phyloP scores from a whole-genome alignment of 331 rosid species.

The Arachis monticola region DNA sequence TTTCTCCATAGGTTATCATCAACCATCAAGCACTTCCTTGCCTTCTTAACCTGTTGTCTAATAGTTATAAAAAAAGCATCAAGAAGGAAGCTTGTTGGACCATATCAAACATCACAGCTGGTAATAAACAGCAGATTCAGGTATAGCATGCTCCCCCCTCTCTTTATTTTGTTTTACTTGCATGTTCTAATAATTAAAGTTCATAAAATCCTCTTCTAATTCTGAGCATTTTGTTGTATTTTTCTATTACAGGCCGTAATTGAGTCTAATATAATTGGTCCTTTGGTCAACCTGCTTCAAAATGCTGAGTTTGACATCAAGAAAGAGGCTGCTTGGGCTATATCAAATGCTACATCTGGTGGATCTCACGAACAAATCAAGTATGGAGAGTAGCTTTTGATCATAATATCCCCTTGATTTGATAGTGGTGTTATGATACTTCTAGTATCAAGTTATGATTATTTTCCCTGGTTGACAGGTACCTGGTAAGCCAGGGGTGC shows the following conservation, averaged over 20 bases:
- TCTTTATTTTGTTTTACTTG: conserved; percentile 4
- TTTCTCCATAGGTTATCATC: conserved; percentile 70
- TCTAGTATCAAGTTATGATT: background rate
- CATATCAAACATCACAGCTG: conserved; percentile 86
- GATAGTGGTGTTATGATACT: too few species aligned
- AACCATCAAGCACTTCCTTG: conserved; percentile 75
- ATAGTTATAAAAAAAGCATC: conserved; percentile 84
- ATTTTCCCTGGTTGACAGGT: conserved; percentile 49
- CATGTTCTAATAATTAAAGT: background rate
- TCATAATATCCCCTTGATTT: background rate
- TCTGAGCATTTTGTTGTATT: conserved; percentile 42
- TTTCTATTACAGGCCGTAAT: conserved; percentile 55
- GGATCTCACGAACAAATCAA: conserved; percentile 89
- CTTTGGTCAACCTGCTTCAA: conserved; percentile 81
- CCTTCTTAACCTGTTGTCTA: conserved; percentile 61
- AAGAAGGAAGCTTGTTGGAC: conserved; percentile 99
- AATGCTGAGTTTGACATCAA: conserved; percentile 92
- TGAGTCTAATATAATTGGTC: conserved; percentile 63
- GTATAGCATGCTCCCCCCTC: conserved; percentile 35
- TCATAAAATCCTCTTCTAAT: too few species aligned
- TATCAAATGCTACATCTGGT: conserved; percentile 96
- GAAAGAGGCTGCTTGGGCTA: conserved; percentile 98
- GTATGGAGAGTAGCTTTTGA: conserved; percentile 44
- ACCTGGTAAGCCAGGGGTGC: conserved; percentile 71
- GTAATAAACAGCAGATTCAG: conserved; percentile 92